These are phyloP conservation scores for Escallonia herrerae DNA, from an alignment of 129 eudicot genomes.

Conservation along the genomic window DNA sequence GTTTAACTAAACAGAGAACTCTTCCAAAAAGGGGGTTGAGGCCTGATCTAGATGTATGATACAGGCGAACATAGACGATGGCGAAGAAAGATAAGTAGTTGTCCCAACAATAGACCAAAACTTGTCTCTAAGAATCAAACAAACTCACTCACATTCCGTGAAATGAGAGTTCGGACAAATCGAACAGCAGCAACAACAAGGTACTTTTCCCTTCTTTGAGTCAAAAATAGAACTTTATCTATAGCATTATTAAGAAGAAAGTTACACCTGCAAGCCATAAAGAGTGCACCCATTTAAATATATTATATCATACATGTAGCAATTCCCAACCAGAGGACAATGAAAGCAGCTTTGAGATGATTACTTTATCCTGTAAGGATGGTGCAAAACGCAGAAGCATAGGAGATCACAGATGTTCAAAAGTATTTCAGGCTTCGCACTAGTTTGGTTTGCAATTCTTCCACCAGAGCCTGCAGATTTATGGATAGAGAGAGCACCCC, in stretches of 20 bases:
- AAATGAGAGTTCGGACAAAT: conserved; percentile 62
- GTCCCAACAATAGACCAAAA: no score
- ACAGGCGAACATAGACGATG: no score
- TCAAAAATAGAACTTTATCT: conserved; percentile 67
- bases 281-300: conserved; percentile 1
- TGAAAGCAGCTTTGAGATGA: conserved; percentile 6
- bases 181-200: conserved; percentile 88
- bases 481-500: conserved; percentile 19
- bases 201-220: conserved; percentile 81
- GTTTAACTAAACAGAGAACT: background rate
- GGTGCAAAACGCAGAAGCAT: conserved; percentile 86
- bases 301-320: background rate
- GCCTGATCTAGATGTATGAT: no score
- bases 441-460: conserved; percentile 20
- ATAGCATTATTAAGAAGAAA: conserved; percentile 62
- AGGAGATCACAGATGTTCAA: conserved; percentile 72
- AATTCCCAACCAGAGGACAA: conserved; percentile 1
- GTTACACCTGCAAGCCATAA: conserved; percentile 55
- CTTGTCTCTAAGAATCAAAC: background rate
- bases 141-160: conserved; percentile 57
- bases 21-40: background rate
- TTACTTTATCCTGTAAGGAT: conserved; percentile 79
- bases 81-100: no score
- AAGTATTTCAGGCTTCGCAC: conserved; percentile 78
- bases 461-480: conserved; percentile 29